These are phyloP conservation scores for Penicillium frequentans DNA, from an alignment of 2,329 filamentous ascomycete genomes.

Conservation along the genomic window DNA sequence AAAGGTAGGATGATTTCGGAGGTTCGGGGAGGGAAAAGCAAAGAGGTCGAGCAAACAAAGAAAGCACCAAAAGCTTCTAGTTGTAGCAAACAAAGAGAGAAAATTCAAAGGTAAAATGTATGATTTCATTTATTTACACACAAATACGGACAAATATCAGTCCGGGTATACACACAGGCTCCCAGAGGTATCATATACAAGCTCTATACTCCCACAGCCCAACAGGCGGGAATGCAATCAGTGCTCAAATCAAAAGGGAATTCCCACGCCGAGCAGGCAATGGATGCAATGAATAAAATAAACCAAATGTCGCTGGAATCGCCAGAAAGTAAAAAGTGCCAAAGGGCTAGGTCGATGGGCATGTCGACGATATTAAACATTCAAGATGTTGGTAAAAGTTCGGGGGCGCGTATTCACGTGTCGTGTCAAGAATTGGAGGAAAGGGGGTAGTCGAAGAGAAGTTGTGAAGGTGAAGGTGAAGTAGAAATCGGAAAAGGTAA, in stretches of 20 bases:
- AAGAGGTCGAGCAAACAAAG: neutral
- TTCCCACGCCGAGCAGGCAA: constrained; percentile 17
- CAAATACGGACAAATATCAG: constrained; percentile 8
- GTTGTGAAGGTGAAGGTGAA: neutral
- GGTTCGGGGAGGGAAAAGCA: neutral
- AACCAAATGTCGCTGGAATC: constrained; percentile 21
- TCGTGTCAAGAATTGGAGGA: constrained; percentile 11
- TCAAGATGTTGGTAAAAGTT: constrained; percentile 1
- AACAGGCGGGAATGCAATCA: constrained; percentile 26
- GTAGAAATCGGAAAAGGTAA: constrained; percentile 2
- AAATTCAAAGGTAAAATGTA: constrained; percentile 1
- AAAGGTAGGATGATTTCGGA: neutral
- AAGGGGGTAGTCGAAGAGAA: neutral
- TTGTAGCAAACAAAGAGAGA: neutral
- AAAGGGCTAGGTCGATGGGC: constrained; percentile 1
- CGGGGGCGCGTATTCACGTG: constrained; percentile 16
- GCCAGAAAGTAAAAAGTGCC: constrained; percentile 7
- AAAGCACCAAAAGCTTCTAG: neutral
- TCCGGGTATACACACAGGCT: constrained; percentile 15
- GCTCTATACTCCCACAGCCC: constrained; percentile 30
- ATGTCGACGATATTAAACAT: constrained; percentile 7
- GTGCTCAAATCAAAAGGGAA: constrained; percentile 15
- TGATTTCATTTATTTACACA: constrained; percentile 14
- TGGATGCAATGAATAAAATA: constrained; percentile 21
- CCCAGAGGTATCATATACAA: constrained; percentile 37